A percentile compares a stretch with the other conserved stretches of the same genome.
These are phyloP conservation scores for Yamadazyma epiphylla DNA, from an alignment of 1,139 yeast species.

Conservation along the genomic window DNA sequence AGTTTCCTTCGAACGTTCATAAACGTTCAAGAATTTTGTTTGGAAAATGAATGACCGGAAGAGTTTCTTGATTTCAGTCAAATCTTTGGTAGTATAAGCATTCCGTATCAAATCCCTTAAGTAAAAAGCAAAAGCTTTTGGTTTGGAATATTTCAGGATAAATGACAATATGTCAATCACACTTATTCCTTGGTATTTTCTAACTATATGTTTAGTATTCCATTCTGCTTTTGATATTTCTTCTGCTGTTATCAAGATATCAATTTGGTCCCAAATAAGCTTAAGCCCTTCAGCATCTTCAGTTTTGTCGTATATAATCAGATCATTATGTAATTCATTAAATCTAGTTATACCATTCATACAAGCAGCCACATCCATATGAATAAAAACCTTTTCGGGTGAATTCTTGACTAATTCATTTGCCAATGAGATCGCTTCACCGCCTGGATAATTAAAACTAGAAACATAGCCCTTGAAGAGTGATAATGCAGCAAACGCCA, in stretches of 20 bases:
- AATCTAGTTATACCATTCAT: conserved; percentile 86
- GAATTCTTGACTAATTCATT: conserved; percentile 39
- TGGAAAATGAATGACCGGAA: conserved; percentile 20
- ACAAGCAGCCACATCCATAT: conserved; percentile 76
- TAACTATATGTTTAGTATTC: conserved; percentile 8
- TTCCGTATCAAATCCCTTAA: conserved; percentile 1
- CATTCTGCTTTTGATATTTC: too few relatives aligned
- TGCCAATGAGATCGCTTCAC: conserved; percentile 57
- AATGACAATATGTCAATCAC: conserved; percentile 15
- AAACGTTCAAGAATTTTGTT: conserved; percentile 26
- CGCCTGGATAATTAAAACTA: conserved; percentile 85
- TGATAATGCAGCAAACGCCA: conserved; percentile 38
- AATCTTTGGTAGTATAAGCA: conserved; percentile 10
- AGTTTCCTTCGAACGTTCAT: conserved; percentile 20
- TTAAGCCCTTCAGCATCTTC: conserved; percentile 45
- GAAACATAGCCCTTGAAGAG: conserved; percentile 58
- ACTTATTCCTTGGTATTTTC: conserved; percentile 20
- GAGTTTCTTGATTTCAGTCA: conserved; percentile 15
- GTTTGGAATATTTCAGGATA: conserved; percentile 9
- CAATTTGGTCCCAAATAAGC: conserved; percentile 51
- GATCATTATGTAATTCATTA: conserved; percentile 48
- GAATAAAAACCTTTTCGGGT: conserved; percentile 35
- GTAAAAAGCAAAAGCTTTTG: conserved; percentile 3
- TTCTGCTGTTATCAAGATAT: conserved; percentile 59
- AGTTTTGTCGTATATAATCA: conserved; percentile 68